Percentiles rank a stretch among this genome's conserved stretches.
Conservation (phyloP, 768 basidiomycete genomes). For the Suillus lakei region DNA sequence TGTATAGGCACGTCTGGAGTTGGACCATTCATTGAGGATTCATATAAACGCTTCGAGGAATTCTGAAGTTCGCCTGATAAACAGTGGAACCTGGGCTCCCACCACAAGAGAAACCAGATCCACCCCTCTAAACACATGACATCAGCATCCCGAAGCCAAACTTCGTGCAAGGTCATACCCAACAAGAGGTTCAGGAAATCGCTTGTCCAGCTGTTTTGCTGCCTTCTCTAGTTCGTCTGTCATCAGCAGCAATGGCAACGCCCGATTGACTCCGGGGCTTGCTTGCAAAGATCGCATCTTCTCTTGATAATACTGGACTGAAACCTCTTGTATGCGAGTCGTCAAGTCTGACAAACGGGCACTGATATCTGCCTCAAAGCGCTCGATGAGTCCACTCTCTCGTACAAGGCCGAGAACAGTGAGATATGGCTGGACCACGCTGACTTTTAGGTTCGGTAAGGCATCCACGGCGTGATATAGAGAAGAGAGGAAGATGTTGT, state of each 20-base stretch:
- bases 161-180: conserved; percentile 54
- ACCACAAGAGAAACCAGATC: conserved; percentile 79
- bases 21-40: conserved; percentile 85
- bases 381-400: conserved; percentile 70
- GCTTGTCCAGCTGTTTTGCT: conserved; percentile 82
- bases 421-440: conserved; percentile 69
- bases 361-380: conserved; percentile 73
- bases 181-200: conserved; percentile 82
- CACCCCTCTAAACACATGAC: conserved; percentile 51
- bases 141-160: conserved; percentile 6
- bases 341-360: conserved; percentile 72
- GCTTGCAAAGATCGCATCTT: conserved; percentile 68
- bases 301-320: conserved; percentile 62
- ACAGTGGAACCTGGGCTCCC: conserved; percentile 68
- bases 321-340: conserved; percentile 62
- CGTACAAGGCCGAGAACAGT: conserved; percentile 72
- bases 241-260: conserved; percentile 80
- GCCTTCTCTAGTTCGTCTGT: conserved; percentile 90
- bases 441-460: conserved; percentile 72
- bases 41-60: conserved; percentile 75
- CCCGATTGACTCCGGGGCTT: conserved; percentile 78
- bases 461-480: conserved; percentile 85
- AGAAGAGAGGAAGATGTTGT: conserved; percentile 85
- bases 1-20: conserved; percentile 88
- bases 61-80: conserved; percentile 67